Base-by-base conservation (phyloP, 176 grass and related monocot species). In the Ensete ventricosum region DNA sequence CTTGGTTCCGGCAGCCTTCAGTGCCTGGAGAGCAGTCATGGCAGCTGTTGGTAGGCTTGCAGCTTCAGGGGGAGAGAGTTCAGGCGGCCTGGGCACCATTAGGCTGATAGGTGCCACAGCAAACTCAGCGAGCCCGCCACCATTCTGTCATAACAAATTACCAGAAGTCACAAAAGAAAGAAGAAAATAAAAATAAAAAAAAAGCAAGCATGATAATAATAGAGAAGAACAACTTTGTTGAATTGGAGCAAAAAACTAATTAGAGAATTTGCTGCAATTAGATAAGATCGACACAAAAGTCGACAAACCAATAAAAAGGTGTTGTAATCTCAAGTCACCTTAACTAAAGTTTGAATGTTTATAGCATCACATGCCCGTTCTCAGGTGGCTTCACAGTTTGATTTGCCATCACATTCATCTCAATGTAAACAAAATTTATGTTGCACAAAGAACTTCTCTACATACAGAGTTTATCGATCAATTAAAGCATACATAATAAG, bases 81-180 rank as follows among this genome's bases (percentile, higher is more conserved):
- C 85, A 73, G 76, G 62, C 1, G 87, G 84, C 62, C 53, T 62
- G 17, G 19, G 11, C 17, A 27, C 87, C 2, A 81, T 72, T 7
- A 26, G 16, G 27, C 27, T 26, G 7, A 78, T 62, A 0, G 67
- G 27, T 14, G 77, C 64, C 27, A 52, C 83, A 58, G 73, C 72
- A 60, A 78, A 89, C 64, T 86, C 83, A 1, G 80, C 87, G 12
- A 89, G 72, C 25, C 83, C 89, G 1, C 85, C 89, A 60, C 77
- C 78, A 16, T 62, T 77, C 85, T 88, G 77, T 65, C 74, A 82
- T 70, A 58, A 66, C 14, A 74, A 74, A 77, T 43, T 19, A 75
- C 7, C 34, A 4, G 34, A 43, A 43, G 3, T 43, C 34, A 43
- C 14, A 2, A 43, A 67, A 16, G 10, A 62, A 43, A 76, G 8